Base-by-base conservation (phyloP, 106 monocot species). In the Amphibolis antarctica region DNA sequence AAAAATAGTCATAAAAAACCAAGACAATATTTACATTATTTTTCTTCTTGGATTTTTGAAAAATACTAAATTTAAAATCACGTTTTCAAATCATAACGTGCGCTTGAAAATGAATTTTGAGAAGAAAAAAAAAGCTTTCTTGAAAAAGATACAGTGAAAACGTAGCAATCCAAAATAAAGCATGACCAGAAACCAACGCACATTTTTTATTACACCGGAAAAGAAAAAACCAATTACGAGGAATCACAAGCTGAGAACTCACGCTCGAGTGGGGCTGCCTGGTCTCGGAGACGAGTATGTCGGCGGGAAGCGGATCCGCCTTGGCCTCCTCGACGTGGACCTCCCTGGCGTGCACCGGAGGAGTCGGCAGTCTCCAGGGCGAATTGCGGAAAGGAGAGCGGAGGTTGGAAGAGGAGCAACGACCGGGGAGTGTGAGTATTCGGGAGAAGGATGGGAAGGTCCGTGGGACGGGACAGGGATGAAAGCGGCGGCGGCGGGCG, bases 241-340 rank as follows among this genome's bases (percentile, higher is more conserved):
- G 51, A 10, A 12, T 48, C 17, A 28, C 23, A 45, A 21, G 52
- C 12, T 22, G 14, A 60, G 17, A 64, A 62, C 82, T 82, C 55
- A 94, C 94, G 48, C 79, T 81, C 21, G 94, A 94, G 21, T 67
- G 43, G 3, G 89, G 94, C 68, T 70, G 64, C 43, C 72, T 69
- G 10, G 86, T 76, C 71, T 89, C 89, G 11, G 80, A 79, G 71
- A 94, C 85, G 1, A 50, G 55, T 36, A 89, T 65, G 12, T 81
- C 83, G 28, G 53, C 51, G 9, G 76, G 79, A 4, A 67, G 62
- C 17, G 60, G 43, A 10, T 83, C 77, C 30, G 63, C 75, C 63
- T 77, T 67, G 26, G 66, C 46, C 66, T 76, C 49, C 42, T 64
- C 44, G 3, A 74, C 43, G 23, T 78, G 66, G 23, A 84, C 67